Evolutionary conservation across 441 rosid genomes (phyloP).

Genomic region (Pelargonium exstipulatum): DNA sequence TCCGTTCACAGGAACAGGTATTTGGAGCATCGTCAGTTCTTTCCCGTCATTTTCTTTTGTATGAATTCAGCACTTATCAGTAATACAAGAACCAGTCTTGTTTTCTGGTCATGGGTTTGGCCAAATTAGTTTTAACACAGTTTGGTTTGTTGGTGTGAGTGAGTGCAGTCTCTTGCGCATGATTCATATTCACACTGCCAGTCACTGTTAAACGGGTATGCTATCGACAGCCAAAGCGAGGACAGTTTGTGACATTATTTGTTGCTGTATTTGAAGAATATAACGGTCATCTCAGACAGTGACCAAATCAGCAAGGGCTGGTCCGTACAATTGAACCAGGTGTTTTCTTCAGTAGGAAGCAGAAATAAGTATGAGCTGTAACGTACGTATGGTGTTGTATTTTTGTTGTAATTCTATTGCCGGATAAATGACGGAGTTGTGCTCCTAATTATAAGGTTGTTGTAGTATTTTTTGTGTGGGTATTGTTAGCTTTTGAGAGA

Average conservation of each 20-base stretch:
- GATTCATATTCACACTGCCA: constrained; percentile 45
- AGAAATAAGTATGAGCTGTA: neutral
- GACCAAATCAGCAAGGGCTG: too few species aligned
- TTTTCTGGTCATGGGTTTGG: too few species aligned
- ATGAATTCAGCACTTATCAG: too few species aligned
- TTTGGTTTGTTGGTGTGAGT: constrained; percentile 2
- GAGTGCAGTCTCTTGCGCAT: constrained; percentile 75
- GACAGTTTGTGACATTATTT: neutral
- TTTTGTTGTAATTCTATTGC: too few species aligned
- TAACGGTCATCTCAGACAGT: too few species aligned
- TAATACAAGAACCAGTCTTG: neutral
- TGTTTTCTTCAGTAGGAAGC: too few species aligned
- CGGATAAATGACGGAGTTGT: too few species aligned
- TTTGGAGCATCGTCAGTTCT: neutral
- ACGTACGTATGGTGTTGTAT: neutral
- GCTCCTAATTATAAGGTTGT: too few species aligned
- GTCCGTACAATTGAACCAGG: too few species aligned
- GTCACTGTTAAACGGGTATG: constrained; percentile 27
- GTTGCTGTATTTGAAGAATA: neutral
- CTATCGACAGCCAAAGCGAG: neutral
- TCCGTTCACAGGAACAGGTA: constrained; percentile 94
- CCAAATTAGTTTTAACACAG: constrained; percentile 7
- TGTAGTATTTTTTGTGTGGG: too few species aligned
- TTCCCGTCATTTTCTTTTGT: neutral
- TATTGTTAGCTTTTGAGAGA: too few species aligned